Percentiles rank a stretch among this genome's conserved stretches.
phyloP scores from a whole-genome alignment of 2,329 filamentous ascomycete genomes.

The Shiraia sp. region DNA sequence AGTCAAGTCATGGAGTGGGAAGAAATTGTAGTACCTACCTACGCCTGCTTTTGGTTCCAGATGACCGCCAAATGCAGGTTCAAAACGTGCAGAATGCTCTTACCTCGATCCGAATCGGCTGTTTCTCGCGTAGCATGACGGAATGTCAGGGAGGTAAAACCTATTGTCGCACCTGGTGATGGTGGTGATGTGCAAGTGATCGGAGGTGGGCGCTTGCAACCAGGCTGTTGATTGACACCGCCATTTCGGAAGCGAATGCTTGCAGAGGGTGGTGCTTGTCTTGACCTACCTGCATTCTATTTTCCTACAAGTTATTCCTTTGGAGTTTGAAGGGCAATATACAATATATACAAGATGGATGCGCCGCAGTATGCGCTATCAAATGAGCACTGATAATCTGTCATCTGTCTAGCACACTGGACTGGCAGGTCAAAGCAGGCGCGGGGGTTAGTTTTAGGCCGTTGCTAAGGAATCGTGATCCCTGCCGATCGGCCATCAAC shows the following conservation, averaged over 20 bases:
- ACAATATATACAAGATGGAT: background rate
- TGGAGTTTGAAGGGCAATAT: background rate
- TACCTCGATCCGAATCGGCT: no score
- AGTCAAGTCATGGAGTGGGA: no score
- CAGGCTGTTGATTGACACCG: conserved; percentile 2
- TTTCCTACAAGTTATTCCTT: background rate
- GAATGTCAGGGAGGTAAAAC: background rate
- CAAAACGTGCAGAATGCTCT: no score
- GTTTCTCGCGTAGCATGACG: no score
- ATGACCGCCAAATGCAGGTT: no score
- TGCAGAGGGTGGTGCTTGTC: no score
- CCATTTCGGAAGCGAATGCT: no score
- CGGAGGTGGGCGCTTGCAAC: conserved; percentile 5
- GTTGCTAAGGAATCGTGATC: background rate
- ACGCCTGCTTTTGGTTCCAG: no score
- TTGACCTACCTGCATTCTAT: background rate
- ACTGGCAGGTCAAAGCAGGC: no score
- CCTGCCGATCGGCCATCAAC: background rate
- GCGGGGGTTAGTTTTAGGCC: no score
- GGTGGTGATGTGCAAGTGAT: conserved; percentile 4
- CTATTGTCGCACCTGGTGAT: background rate
- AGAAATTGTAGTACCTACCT: no score
- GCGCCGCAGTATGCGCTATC: conserved; percentile 4
- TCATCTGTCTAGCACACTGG: no score
- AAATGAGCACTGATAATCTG: background rate